Evolutionary conservation across 495 filamentous ascomycete species (phyloP).

Genomic region (Neurospora sp.): DNA sequence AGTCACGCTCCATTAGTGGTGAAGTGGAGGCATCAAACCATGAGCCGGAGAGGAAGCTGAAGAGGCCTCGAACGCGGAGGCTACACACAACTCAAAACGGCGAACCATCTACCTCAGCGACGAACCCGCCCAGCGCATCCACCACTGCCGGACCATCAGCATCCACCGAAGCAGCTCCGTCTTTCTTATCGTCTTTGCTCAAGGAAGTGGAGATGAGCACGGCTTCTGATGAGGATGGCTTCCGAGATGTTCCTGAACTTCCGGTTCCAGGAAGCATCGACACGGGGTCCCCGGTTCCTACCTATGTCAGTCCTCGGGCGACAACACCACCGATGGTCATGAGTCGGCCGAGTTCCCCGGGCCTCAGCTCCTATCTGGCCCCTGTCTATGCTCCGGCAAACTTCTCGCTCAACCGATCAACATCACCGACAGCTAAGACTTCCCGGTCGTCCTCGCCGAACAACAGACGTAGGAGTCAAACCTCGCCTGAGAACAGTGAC

Average conservation of each 20-base stretch:
- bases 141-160: slow-evolving; percentile 10
- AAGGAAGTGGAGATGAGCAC: slow-evolving; percentile 75
- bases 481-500: slow-evolving; percentile 34
- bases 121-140: slow-evolving; percentile 4
- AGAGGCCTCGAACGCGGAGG: slow-evolving; percentile 64
- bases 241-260: slow-evolving; percentile 49
- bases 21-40: slow-evolving; percentile 52
- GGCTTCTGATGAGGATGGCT: slow-evolving; percentile 40
- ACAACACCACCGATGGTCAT: slow-evolving; percentile 60
- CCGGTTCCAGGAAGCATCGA: slow-evolving; percentile 34
- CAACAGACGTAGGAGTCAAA: slow-evolving; percentile 8
- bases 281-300: slow-evolving; percentile 52
- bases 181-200: slow-evolving; percentile 72
- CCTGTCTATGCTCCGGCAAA: slow-evolving; percentile 51
- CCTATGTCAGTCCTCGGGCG: slow-evolving; percentile 56
- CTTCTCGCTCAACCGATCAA: slow-evolving; percentile 44
- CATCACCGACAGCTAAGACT: slow-evolving; percentile 19
- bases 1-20: slow-evolving; percentile 57
- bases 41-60: slow-evolving; percentile 63
- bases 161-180: slow-evolving; percentile 35
- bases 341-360: slow-evolving; percentile 55
- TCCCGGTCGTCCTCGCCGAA: slow-evolving; percentile 21
- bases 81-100: slow-evolving; percentile 24
- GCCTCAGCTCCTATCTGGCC: slow-evolving; percentile 54
- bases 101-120: slow-evolving; percentile 24